Percentiles rank a stretch among this genome's conserved stretches.
Evolutionary conservation across 805 yeast species (phyloP).

Genomic region (Wickerhamiella vanderwaltii): DNA sequence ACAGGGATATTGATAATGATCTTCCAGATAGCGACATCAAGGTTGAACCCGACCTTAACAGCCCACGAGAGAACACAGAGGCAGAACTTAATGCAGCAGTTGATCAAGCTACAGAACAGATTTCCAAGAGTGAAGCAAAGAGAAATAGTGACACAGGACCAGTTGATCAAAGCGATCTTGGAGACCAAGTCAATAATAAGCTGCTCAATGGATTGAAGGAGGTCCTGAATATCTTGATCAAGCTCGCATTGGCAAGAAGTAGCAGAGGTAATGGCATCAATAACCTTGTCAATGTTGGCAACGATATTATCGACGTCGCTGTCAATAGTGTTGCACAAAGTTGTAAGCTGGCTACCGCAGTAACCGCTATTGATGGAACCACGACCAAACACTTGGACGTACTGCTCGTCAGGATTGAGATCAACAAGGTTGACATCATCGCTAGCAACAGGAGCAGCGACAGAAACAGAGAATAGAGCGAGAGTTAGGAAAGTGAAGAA

Average conservation of each 20-base stretch:
- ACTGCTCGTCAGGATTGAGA: slow-evolving; percentile 2
- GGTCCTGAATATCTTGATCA: background rate
- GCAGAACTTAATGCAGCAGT: slow-evolving; percentile 3
- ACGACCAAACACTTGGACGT: slow-evolving; percentile 1
- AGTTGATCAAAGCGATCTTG: slow-evolving; percentile 4
- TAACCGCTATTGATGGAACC: background rate
- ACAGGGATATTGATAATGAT: slow-evolving; percentile 4
- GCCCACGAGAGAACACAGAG: slow-evolving; percentile 1
- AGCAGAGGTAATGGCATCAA: background rate
- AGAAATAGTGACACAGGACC: slow-evolving; percentile 3
- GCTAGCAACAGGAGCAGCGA: slow-evolving; percentile 4
- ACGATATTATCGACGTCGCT: slow-evolving; percentile 3
- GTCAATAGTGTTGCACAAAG: background rate
- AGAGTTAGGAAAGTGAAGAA: slow-evolving; percentile 3
- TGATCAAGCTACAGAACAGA: background rate
- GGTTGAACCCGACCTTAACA: slow-evolving; percentile 2
- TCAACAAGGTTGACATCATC: background rate
- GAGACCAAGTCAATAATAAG: slow-evolving; percentile 1
- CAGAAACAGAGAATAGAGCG: slow-evolving; percentile 1
- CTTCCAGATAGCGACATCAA: slow-evolving; percentile 1
- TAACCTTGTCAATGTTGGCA: background rate
- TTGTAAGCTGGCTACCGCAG: slow-evolving; percentile 4
- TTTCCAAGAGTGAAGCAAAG: slow-evolving; percentile 1
- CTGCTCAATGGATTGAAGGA: background rate
- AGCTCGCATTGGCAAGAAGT: slow-evolving; percentile 4